Evolutionary conservation across 2,329 filamentous ascomycete species (phyloP).

Genomic region (Colletotrichum sojae): DNA sequence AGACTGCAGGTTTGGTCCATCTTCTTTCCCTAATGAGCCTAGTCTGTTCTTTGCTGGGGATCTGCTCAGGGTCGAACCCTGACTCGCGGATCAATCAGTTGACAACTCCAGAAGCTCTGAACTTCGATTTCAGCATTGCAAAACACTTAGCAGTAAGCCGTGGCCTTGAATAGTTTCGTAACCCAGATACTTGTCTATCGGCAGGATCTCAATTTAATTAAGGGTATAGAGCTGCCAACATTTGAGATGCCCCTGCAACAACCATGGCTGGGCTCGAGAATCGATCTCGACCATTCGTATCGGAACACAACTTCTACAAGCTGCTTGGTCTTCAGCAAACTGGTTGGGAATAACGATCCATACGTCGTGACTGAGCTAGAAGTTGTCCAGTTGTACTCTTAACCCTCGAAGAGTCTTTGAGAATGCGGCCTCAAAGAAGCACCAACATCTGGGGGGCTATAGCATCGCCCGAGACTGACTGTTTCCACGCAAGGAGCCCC

Average conservation of each 20-base stretch:
- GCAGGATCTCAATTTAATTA: too few species aligned
- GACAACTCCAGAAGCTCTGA: not conserved
- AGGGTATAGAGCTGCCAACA: too few species aligned
- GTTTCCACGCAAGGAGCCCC: not conserved
- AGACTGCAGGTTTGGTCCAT: constrained; percentile 22
- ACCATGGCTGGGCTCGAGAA: too few species aligned
- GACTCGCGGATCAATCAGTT: not conserved
- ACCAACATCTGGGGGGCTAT: not conserved
- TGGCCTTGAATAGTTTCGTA: too few species aligned
- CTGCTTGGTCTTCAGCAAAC: too few species aligned
- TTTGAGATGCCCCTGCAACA: too few species aligned
- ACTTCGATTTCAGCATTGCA: not conserved
- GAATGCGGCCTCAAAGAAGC: not conserved
- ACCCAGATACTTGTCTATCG: too few species aligned
- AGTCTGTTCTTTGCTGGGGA: constrained; percentile 1
- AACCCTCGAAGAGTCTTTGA: constrained; percentile 12
- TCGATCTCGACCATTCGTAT: too few species aligned
- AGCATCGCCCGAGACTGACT: constrained; percentile 9
- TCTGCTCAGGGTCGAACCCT: not conserved
- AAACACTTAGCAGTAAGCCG: not conserved
- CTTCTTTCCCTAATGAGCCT: constrained; percentile 23
- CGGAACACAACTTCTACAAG: too few species aligned
- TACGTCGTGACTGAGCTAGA: too few species aligned
- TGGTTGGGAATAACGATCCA: too few species aligned
- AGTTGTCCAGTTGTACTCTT: constrained; percentile 1